Evolutionary conservation across 1,139 yeast species (phyloP).

Genomic region (Blastobotrys buckinghamii): DNA sequence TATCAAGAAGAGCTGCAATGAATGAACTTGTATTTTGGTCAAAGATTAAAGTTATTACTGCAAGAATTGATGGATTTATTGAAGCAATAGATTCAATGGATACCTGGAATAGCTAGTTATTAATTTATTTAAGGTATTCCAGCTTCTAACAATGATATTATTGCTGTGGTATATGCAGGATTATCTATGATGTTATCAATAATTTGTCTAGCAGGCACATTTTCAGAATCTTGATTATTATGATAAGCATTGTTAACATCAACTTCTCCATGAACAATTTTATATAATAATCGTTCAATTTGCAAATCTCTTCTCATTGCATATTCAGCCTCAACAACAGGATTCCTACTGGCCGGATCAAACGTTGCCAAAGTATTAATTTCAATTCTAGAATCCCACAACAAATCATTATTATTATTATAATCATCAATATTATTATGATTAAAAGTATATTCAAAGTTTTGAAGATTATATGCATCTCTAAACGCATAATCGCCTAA

Average conservation of each 20-base stretch:
- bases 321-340: constrained; percentile 17
- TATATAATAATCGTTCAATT: constrained; percentile 14
- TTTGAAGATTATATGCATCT: constrained; percentile 17
- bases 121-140: constrained; percentile 17
- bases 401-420: constrained; percentile 8
- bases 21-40: constrained; percentile 17
- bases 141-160: constrained; percentile 19
- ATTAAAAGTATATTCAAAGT: neutral
- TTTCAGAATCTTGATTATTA: neutral
- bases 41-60: constrained; percentile 14
- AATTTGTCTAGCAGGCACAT: neutral
- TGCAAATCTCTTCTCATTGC: constrained; percentile 19
- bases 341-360: constrained; percentile 14
- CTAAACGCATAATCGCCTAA: constrained; percentile 21
- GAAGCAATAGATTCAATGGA: constrained; percentile 8
- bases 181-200: constrained; percentile 6
- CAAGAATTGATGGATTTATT: constrained; percentile 15
- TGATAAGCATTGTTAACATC: neutral
- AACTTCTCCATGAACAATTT: constrained; percentile 6
- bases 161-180: constrained; percentile 10
- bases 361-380: constrained; percentile 16
- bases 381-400: constrained; percentile 20
- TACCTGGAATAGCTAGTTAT: neutral
- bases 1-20: constrained; percentile 14
- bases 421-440: neutral